Conservation (phyloP, 768 basidiomycete species). For the Lactarius deliciosus region DNA sequence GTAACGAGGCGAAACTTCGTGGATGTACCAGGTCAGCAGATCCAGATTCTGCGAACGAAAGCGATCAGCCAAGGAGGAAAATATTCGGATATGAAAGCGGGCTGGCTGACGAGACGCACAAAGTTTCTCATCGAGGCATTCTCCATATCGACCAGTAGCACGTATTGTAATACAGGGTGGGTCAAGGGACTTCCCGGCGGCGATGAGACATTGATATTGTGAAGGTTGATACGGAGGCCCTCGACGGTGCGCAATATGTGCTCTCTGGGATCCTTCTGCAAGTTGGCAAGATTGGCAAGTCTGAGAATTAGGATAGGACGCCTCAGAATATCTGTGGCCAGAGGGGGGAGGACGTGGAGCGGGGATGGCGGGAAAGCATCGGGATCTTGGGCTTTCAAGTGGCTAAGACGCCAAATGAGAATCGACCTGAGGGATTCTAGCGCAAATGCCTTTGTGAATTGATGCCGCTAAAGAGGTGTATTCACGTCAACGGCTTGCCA, state of each 20-base stretch:
- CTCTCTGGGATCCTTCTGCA: conserved; percentile 42
- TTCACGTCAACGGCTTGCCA: conserved; percentile 3
- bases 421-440: conserved; percentile 56
- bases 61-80: conserved; percentile 21
- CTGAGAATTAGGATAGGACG: conserved; percentile 63
- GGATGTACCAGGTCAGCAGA: conserved; percentile 60
- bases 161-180: conserved; percentile 58
- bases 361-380: conserved; percentile 26
- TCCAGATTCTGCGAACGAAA: conserved; percentile 50
- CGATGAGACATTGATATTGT: conserved; percentile 43
- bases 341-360: conserved; percentile 46
- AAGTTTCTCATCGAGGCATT: conserved; percentile 53
- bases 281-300: conserved; percentile 44
- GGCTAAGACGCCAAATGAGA: conserved; percentile 53
- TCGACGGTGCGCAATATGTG: conserved; percentile 49
- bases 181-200: conserved; percentile 28
- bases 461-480: conserved; percentile 52
- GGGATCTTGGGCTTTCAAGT: conserved; percentile 23
- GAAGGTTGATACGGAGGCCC: conserved; percentile 55
- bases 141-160: conserved; percentile 64
- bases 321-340: conserved; percentile 57
- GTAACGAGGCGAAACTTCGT: conserved; percentile 66
- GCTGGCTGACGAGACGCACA: conserved; percentile 43
- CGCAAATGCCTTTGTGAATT: conserved; percentile 61
- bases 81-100: conserved; percentile 24